Evolutionary conservation across 2,329 filamentous ascomycete genomes (phyloP).

Genomic region (Colletotrichum tofieldiae): DNA sequence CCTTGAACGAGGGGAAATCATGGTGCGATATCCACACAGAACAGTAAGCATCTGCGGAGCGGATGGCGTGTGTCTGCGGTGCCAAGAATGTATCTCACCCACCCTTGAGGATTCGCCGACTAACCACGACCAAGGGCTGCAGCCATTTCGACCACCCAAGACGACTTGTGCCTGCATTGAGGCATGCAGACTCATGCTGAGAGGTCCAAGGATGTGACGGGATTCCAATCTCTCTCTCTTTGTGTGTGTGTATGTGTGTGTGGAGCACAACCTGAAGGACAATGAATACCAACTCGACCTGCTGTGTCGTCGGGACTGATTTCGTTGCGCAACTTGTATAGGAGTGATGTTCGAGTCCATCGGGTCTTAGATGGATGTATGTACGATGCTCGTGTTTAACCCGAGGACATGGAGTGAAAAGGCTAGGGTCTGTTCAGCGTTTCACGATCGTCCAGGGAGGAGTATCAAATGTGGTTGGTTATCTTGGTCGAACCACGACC

Average conservation of each 20-base stretch:
- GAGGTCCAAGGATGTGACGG: conserved; percentile 12
- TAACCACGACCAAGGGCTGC: conserved; percentile 5
- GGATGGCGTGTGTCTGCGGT: conserved; percentile 20
- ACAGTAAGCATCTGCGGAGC: conserved; percentile 17
- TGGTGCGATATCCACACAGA: conserved; percentile 3
- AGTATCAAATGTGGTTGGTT: conserved; percentile 1
- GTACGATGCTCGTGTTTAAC: background rate
- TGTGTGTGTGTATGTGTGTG: background rate
- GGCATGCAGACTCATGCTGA: conserved; percentile 24
- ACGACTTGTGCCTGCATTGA: conserved; percentile 36
- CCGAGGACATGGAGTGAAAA: background rate
- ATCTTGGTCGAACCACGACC: conserved; percentile 4
- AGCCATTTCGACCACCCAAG: conserved; percentile 2
- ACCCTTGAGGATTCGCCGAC: conserved; percentile 17
- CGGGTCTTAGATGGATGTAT: background rate
- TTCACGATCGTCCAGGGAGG: background rate
- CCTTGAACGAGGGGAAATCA: background rate
- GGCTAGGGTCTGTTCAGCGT: background rate
- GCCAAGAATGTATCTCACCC: conserved; percentile 31
- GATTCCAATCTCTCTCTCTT: background rate
- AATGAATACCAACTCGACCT: background rate
- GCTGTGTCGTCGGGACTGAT: background rate
- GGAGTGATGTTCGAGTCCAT: background rate
- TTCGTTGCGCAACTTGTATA: background rate
- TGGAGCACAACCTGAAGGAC: background rate